Conservation (phyloP, 1,139 yeast species). For the Suhomyces panamericanus region DNA sequence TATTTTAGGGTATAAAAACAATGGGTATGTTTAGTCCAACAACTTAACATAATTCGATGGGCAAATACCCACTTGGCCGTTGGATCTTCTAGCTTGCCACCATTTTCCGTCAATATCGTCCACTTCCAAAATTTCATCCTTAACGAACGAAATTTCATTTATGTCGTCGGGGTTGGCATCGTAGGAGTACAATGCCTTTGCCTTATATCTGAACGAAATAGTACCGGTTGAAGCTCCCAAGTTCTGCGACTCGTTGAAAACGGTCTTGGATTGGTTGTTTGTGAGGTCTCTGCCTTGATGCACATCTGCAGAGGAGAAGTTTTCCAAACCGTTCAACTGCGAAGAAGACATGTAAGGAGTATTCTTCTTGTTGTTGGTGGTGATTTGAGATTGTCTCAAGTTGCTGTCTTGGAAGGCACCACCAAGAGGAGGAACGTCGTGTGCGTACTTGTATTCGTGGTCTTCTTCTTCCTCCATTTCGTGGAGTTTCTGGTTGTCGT, state of each 20-base stretch:
- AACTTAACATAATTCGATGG: conserved; percentile 92
- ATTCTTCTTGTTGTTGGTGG: conserved; percentile 27
- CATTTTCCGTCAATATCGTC: conserved; percentile 95
- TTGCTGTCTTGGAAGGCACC: conserved; percentile 35
- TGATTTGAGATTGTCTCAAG: conserved; percentile 40
- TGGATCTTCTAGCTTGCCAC: conserved; percentile 95
- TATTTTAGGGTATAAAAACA: background rate
- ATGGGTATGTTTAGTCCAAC: conserved; percentile 31
- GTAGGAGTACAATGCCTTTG: conserved; percentile 82
- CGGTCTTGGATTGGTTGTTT: conserved; percentile 19
- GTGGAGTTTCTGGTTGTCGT: conserved; percentile 22
- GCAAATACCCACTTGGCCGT: conserved; percentile 94
- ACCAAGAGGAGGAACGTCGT: conserved; percentile 25
- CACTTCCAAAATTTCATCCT: conserved; percentile 87
- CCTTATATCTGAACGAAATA: conserved; percentile 75
- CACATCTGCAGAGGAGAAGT: conserved; percentile 46
- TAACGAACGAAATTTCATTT: conserved; percentile 85
- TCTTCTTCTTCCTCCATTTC: conserved; percentile 34
- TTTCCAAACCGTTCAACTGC: conserved; percentile 60
- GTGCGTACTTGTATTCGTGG: conserved; percentile 30
- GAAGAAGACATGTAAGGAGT: conserved; percentile 54
- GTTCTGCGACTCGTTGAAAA: conserved; percentile 13
- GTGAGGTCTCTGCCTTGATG: conserved; percentile 38
- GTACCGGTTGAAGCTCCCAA: conserved; percentile 16
- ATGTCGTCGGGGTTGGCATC: conserved; percentile 94